A percentile compares a stretch with the other conserved stretches of the same genome.
phyloP scores from a whole-genome alignment of 1,284 basidiomycete genomes.

The Cryptococcus neoformans region DNA sequence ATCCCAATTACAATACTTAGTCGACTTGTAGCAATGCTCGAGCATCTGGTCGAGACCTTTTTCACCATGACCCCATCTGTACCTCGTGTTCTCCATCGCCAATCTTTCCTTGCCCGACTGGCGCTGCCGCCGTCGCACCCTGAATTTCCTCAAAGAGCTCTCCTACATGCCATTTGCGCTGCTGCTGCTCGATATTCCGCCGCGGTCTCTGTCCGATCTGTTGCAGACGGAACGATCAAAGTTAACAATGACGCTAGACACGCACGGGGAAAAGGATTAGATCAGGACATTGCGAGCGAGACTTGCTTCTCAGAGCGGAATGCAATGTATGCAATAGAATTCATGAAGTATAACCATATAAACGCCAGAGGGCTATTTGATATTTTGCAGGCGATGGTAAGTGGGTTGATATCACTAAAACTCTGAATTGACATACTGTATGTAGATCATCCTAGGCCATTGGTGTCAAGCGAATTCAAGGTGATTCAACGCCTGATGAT shows the following conservation, averaged over 20 bases:
- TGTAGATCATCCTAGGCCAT: constrained; percentile 18
- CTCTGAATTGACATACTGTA: not conserved
- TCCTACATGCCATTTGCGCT: constrained; percentile 51
- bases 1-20: not conserved
- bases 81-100: constrained; percentile 41
- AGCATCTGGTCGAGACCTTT: constrained; percentile 31
- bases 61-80: constrained; percentile 43
- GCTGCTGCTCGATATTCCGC: constrained; percentile 43
- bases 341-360: constrained; percentile 17
- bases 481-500: not conserved
- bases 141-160: constrained; percentile 47
- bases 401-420: not conserved
- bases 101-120: constrained; percentile 43
- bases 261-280: constrained; percentile 8
- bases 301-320: constrained; percentile 32
- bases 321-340: constrained; percentile 18
- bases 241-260: constrained; percentile 12
- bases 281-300: constrained; percentile 17
- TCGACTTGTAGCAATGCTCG: not conserved
- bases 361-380: constrained; percentile 27
- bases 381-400: constrained; percentile 27
- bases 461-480: constrained; percentile 27
- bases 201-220: constrained; percentile 22
- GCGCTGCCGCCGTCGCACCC: constrained; percentile 48
- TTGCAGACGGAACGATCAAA: constrained; percentile 17